A percentile compares a stretch with the other conserved stretches of the same genome.
These are phyloP conservation scores for Dipteronia dyeriana DNA, from an alignment of 345 rosid genomes.

Conservation along the genomic window DNA sequence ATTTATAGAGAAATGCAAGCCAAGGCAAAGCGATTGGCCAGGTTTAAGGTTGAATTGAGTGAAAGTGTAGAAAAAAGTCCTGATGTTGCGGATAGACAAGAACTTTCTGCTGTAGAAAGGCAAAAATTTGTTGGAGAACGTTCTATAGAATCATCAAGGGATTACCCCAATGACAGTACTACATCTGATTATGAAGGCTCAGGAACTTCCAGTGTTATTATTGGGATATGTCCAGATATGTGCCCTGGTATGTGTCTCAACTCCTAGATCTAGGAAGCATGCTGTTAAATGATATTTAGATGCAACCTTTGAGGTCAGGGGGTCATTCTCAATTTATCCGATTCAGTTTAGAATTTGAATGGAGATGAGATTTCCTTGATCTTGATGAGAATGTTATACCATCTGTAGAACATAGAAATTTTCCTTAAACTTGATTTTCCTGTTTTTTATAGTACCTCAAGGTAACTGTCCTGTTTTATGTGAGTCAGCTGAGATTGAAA, in stretches of 20 bases:
- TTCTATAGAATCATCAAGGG: slow-evolving; percentile 40
- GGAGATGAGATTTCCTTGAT: slow-evolving; percentile 5
- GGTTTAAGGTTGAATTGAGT: slow-evolving; percentile 73
- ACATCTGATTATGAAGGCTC: slow-evolving; percentile 50
- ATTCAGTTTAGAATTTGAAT: not conserved
- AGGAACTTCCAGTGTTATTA: slow-evolving; percentile 55
- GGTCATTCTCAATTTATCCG: not conserved
- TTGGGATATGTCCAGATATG: slow-evolving; percentile 87
- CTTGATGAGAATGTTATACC: slow-evolving; percentile 13
- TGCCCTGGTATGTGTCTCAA: slow-evolving; percentile 73
- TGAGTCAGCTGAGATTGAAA: slow-evolving; percentile 11
- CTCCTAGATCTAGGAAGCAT: slow-evolving; percentile 21
- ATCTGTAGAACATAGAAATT: slow-evolving; percentile 8
- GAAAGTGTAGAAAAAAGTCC: slow-evolving; percentile 39
- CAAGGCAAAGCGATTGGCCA: slow-evolving; percentile 82
- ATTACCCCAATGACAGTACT: slow-evolving; percentile 37
- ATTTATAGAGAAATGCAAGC: slow-evolving; percentile 73
- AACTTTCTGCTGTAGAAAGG: slow-evolving; percentile 37
- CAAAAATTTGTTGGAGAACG: slow-evolving; percentile 24
- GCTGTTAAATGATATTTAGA: slow-evolving; percentile 12
- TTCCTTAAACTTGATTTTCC: not conserved
- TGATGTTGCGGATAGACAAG: slow-evolving; percentile 38
- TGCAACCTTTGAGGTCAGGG: slow-evolving; percentile 16
- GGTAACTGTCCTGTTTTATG: slow-evolving; percentile 10
- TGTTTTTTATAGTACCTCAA: slow-evolving; percentile 1